Evolutionary conservation across 495 filamentous ascomycete genomes (phyloP).

Genomic region (Aspergillus cavernicola): DNA sequence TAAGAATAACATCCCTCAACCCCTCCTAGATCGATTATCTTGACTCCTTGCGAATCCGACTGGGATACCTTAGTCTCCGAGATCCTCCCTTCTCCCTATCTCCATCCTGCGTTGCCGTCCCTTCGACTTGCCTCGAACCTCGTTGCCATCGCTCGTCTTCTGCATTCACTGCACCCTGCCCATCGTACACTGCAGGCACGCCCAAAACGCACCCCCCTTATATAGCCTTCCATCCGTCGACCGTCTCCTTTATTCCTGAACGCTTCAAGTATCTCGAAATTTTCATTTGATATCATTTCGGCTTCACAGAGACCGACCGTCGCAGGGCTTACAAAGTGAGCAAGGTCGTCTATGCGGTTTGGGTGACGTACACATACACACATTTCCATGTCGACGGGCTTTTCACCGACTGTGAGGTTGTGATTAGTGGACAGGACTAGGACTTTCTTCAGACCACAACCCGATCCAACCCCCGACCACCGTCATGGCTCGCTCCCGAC

Average conservation of each 20-base stretch:
- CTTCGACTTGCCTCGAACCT: slow-evolving; percentile 6
- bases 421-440: slow-evolving; percentile 5
- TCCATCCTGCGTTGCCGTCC: neutral
- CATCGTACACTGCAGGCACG: slow-evolving; percentile 15
- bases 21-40: slow-evolving; percentile 9
- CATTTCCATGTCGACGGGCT: slow-evolving; percentile 9
- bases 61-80: slow-evolving; percentile 3
- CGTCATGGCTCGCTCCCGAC: slow-evolving; percentile 40
- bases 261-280: neutral
- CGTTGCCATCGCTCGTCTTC: slow-evolving; percentile 15
- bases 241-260: neutral
- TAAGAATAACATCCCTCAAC: slow-evolving; percentile 10
- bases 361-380: slow-evolving; percentile 1
- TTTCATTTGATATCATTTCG: neutral
- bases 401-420: slow-evolving; percentile 5
- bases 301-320: neutral
- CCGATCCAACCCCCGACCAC: neutral
- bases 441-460: neutral
- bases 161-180: slow-evolving; percentile 8
- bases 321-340: neutral
- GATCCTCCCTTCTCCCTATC: slow-evolving; percentile 2
- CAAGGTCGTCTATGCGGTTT: neutral
- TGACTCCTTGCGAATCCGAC: slow-evolving; percentile 2
- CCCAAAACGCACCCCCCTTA: slow-evolving; percentile 17
- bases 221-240: slow-evolving; percentile 2